phyloP scores from a whole-genome alignment of 2,329 filamentous ascomycete species.

The Pezicula carpinea region DNA sequence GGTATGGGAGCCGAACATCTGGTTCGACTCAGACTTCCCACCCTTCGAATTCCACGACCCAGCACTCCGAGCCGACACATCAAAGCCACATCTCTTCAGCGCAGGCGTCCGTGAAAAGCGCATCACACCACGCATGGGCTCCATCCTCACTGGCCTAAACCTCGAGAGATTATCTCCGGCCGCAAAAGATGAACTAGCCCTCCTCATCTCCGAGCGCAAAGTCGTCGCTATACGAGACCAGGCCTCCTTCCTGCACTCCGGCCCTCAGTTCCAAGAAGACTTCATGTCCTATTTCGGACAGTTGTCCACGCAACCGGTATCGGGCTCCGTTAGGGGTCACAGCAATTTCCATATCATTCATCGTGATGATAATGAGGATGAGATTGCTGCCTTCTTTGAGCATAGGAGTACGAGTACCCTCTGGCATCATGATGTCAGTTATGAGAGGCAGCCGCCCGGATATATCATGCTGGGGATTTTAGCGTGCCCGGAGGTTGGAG shows the following conservation, averaged over 20 bases:
- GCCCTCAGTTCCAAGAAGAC: slow-evolving; percentile 56
- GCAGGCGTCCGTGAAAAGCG: slow-evolving; percentile 58
- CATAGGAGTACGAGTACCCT: slow-evolving; percentile 58
- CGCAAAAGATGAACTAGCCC: slow-evolving; percentile 37
- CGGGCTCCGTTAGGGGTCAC: slow-evolving; percentile 57
- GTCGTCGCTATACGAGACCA: slow-evolving; percentile 45
- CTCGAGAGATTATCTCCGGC: slow-evolving; percentile 30
- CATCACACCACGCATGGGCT: slow-evolving; percentile 40
- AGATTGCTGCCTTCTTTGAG: slow-evolving; percentile 56
- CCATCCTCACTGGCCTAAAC: slow-evolving; percentile 35
- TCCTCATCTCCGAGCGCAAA: slow-evolving; percentile 36
- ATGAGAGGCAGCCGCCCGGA: slow-evolving; percentile 65
- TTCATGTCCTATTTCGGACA: slow-evolving; percentile 60
- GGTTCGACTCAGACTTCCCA: slow-evolving; percentile 37
- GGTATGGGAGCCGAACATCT: slow-evolving; percentile 37
- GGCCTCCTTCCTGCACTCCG: slow-evolving; percentile 47
- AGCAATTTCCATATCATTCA: slow-evolving; percentile 63
- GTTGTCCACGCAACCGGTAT: slow-evolving; percentile 65
- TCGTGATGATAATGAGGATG: slow-evolving; percentile 54
- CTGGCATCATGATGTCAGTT: slow-evolving; percentile 69
- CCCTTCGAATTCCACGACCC: slow-evolving; percentile 41
- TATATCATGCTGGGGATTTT: slow-evolving; percentile 56
- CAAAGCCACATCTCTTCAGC: slow-evolving; percentile 54
- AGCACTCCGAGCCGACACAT: slow-evolving; percentile 52
- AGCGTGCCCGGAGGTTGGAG: slow-evolving; percentile 51